A percentile compares a stretch with the other conserved stretches of the same genome.
These are phyloP conservation scores for Calonectria leucothoes DNA, from an alignment of 2,329 filamentous ascomycete species.

Conservation along the genomic window DNA sequence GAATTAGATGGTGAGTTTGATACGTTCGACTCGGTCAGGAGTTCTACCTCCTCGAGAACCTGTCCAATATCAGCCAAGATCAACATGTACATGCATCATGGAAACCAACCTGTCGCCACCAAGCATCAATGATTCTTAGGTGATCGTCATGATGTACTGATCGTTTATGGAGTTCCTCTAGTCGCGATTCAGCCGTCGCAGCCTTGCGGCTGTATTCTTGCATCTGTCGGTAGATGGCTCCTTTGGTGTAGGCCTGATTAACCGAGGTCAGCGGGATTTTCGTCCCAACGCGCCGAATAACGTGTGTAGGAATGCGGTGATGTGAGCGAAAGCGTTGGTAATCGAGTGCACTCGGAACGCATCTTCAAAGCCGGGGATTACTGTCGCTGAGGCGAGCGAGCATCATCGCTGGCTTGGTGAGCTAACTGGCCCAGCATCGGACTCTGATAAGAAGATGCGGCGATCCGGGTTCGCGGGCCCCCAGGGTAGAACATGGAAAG, in stretches of 20 bases:
- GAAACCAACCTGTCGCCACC: constrained; percentile 87
- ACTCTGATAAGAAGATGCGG: constrained; percentile 41
- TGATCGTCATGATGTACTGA: constrained; percentile 92
- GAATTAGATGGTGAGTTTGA: constrained; percentile 34
- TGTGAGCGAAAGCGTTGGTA: constrained; percentile 31
- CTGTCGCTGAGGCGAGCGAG: constrained; percentile 45
- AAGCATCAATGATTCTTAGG: constrained; percentile 87
- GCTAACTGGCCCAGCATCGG: constrained; percentile 48
- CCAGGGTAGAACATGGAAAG: constrained; percentile 21
- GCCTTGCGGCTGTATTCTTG: constrained; percentile 96
- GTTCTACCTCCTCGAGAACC: constrained; percentile 73
- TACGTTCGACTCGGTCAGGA: constrained; percentile 65
- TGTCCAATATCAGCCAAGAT: constrained; percentile 44
- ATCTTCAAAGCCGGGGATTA: constrained; percentile 44
- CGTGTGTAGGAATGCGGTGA: constrained; percentile 34
- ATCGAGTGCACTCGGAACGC: constrained; percentile 34
- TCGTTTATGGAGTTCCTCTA: constrained; percentile 83
- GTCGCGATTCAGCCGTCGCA: constrained; percentile 80
- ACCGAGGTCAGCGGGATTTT: constrained; percentile 40
- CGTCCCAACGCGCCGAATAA: constrained; percentile 31
- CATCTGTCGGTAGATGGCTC: constrained; percentile 97
- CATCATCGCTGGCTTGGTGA: constrained; percentile 52
- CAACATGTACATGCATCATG: background rate
- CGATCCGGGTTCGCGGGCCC: constrained; percentile 31
- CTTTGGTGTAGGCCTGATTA: constrained; percentile 69